A percentile compares a stretch with the other conserved stretches of the same genome.
These are phyloP conservation scores for Rosellinia necatrix DNA, from an alignment of 2,329 filamentous ascomycete species.

Conservation along the genomic window DNA sequence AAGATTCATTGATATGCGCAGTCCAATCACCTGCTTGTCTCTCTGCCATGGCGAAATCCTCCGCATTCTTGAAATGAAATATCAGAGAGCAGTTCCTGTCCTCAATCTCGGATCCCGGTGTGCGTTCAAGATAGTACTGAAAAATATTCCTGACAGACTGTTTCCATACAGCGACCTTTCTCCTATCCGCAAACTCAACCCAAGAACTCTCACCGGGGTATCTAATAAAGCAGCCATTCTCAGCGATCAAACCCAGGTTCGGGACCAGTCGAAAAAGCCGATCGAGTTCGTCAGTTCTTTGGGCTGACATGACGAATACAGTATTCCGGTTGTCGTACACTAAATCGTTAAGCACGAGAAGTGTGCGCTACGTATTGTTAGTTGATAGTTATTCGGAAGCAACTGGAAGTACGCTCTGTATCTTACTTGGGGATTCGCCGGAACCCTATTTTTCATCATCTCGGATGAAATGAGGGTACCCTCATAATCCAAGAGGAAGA, in stretches of 20 bases:
- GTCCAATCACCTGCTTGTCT: constrained; percentile 88
- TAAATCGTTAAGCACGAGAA: constrained; percentile 82
- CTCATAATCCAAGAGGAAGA: constrained; percentile 94
- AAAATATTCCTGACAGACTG: constrained; percentile 80
- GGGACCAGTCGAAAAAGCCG: constrained; percentile 82
- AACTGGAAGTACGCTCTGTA: constrained; percentile 23
- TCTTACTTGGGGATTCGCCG: constrained; percentile 74
- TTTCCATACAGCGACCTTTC: constrained; percentile 79
- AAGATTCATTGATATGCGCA: constrained; percentile 93
- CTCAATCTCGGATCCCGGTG: constrained; percentile 85
- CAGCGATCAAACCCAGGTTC: constrained; percentile 85
- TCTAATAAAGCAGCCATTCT: constrained; percentile 91
- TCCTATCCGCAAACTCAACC: constrained; percentile 76
- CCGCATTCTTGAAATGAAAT: constrained; percentile 85
- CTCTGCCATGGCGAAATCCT: constrained; percentile 74
- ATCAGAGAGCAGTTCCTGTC: constrained; percentile 89
- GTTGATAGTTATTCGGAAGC: background rate
- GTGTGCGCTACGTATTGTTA: constrained; percentile 63
- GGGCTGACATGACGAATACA: constrained; percentile 92
- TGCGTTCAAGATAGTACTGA: constrained; percentile 86
- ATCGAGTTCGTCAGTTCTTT: constrained; percentile 85
- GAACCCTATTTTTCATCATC: constrained; percentile 80
- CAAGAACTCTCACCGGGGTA: constrained; percentile 71
- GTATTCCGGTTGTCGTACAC: constrained; percentile 79
- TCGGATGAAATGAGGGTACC: constrained; percentile 90